Evolutionary conservation across 2,329 filamentous ascomycete species (phyloP).

Genomic region (Phialophora expanda): DNA sequence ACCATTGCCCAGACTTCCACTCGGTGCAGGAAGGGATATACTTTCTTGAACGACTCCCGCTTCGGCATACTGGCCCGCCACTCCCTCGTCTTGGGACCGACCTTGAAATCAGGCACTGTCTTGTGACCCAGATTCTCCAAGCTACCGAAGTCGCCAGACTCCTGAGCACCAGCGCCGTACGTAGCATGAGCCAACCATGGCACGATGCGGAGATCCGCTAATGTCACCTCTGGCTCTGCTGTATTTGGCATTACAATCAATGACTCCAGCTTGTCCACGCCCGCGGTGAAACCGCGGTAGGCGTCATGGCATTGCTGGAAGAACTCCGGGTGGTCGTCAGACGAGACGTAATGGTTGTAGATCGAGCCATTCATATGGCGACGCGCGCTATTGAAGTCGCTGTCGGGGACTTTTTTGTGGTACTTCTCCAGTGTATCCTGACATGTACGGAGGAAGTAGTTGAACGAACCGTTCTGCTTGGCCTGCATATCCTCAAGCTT

Average conservation of each 20-base stretch:
- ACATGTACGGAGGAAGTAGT: constrained; percentile 23
- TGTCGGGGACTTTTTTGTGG: constrained; percentile 21
- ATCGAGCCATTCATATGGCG: constrained; percentile 24
- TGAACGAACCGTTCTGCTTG: constrained; percentile 21
- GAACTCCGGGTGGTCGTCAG: constrained; percentile 24
- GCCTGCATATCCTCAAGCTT: constrained; percentile 28
- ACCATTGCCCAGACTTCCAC: neutral
- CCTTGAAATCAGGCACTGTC: constrained; percentile 28
- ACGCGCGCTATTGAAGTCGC: constrained; percentile 28
- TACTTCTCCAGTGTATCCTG: constrained; percentile 28
- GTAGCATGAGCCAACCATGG: constrained; percentile 35
- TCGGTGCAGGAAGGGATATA: constrained; percentile 28
- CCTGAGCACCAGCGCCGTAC: constrained; percentile 23
- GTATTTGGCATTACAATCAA: constrained; percentile 29
- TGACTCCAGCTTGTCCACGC: constrained; percentile 25
- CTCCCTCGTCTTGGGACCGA: constrained; percentile 26
- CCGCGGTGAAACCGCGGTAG: constrained; percentile 22
- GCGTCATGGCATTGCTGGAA: constrained; percentile 21
- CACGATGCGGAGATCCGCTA: constrained; percentile 32
- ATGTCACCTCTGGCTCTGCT: constrained; percentile 26
- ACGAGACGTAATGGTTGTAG: constrained; percentile 23
- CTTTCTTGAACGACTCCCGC: constrained; percentile 20
- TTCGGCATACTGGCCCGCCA: constrained; percentile 27
- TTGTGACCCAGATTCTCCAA: constrained; percentile 30
- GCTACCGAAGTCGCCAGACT: constrained; percentile 24